phyloP scores from a whole-genome alignment of 2,329 filamentous ascomycete genomes.

The Calonectria hawksworthii region DNA sequence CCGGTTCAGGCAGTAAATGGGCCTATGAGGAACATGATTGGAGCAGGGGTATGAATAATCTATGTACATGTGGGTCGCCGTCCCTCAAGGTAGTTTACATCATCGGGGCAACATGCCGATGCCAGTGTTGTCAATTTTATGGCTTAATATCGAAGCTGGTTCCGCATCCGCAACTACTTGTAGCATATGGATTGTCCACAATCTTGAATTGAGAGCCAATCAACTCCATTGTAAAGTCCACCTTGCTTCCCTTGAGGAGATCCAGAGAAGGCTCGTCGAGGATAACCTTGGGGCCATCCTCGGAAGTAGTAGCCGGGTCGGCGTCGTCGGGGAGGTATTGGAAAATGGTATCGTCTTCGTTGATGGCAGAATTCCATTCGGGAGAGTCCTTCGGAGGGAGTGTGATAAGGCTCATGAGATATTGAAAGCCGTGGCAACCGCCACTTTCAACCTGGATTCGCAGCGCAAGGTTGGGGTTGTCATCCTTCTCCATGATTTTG shows the following conservation, averaged over 20 bases:
- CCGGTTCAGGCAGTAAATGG: conserved; percentile 1
- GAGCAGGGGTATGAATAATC: conserved; percentile 39
- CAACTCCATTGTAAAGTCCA: conserved; percentile 96
- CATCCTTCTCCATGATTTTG: conserved; percentile 80
- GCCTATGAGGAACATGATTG: conserved; percentile 3
- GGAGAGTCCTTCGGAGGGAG: conserved; percentile 60
- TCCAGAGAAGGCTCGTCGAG: conserved; percentile 91
- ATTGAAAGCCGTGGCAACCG: conserved; percentile 98
- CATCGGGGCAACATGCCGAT: conserved; percentile 10
- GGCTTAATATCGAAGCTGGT: conserved; percentile 95
- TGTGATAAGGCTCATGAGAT: conserved; percentile 88
- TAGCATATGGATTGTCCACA: conserved; percentile 90
- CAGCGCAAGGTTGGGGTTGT: conserved; percentile 86
- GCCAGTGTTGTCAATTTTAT: conserved; percentile 54
- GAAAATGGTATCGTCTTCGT: conserved; percentile 91
- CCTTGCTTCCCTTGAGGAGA: conserved; percentile 90
- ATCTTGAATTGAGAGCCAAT: conserved; percentile 94
- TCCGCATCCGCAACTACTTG: conserved; percentile 96
- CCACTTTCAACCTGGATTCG: conserved; percentile 93
- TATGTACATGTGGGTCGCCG: conserved; percentile 28
- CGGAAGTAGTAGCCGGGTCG: conserved; percentile 40
- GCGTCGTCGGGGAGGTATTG: conserved; percentile 72
- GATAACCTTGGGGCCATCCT: conserved; percentile 79
- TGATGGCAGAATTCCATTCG: conserved; percentile 53
- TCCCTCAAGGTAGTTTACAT: conserved; percentile 27